Conservation (phyloP, 139 green algal species). For the Chlorella sp. region DNA sequence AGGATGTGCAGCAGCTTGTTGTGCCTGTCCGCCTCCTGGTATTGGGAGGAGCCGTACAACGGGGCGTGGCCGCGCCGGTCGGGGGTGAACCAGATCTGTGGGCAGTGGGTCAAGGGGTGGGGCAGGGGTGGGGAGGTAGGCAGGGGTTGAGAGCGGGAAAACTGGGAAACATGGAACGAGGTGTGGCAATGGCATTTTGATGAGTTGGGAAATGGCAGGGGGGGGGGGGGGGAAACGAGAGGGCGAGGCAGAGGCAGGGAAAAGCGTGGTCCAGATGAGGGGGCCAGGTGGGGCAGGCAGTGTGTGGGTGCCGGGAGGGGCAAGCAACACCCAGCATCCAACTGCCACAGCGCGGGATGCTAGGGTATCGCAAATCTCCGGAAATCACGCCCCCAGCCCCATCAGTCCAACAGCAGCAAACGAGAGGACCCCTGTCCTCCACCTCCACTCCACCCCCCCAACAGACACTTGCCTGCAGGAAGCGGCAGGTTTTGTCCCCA, state of each 20-base stretch:
- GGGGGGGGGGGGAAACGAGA: background rate
- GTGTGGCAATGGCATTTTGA: too few relatives aligned
- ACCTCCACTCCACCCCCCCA: background rate
- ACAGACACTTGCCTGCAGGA: slow-evolving; percentile 64
- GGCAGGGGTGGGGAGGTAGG: too few relatives aligned
- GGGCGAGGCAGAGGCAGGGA: too few relatives aligned
- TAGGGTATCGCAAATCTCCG: background rate
- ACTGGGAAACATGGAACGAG: too few relatives aligned
- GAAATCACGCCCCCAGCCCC: too few relatives aligned
- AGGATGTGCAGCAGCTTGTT: slow-evolving; percentile 82
- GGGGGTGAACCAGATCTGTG: slow-evolving; percentile 80
- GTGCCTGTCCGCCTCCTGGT: slow-evolving; percentile 60
- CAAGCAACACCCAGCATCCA: background rate
- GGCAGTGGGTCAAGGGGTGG: slow-evolving; percentile 27
- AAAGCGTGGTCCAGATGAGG: too few relatives aligned
- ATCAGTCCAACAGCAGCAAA: background rate
- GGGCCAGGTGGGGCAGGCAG: too few relatives aligned
- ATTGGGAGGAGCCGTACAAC: slow-evolving; percentile 58
- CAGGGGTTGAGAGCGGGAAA: too few relatives aligned
- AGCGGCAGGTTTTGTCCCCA: slow-evolving; percentile 62
- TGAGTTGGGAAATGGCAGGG: too few relatives aligned
- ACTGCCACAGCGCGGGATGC: background rate
- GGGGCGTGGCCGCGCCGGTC: slow-evolving; percentile 71
- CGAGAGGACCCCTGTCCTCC: background rate
- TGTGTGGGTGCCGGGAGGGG: too few relatives aligned